A percentile compares a stretch with the other conserved stretches of the same genome.
These are phyloP conservation scores for Amanita muscaria DNA, from an alignment of 768 basidiomycete genomes.

Conservation along the genomic window DNA sequence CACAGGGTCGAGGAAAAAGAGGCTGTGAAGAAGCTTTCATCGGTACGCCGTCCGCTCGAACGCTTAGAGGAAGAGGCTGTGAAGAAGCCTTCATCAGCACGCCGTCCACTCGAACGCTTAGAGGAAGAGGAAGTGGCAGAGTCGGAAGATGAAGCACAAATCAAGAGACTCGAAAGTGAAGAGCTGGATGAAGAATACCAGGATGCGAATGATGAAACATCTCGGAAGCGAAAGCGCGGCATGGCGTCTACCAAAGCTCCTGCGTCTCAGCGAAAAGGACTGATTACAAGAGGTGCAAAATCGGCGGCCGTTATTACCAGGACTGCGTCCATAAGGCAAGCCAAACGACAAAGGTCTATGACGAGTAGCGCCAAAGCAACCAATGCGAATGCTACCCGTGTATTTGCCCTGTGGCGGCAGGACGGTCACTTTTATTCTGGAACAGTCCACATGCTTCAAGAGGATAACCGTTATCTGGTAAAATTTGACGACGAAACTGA, in stretches of 20 bases:
- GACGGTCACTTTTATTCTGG: conserved; percentile 59
- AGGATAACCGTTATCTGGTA: conserved; percentile 32
- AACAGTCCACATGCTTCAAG: conserved; percentile 31
- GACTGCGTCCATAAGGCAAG: conserved; percentile 19
- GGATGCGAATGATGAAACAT: conserved; percentile 22
- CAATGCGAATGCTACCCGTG: conserved; percentile 35
- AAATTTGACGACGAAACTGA: conserved; percentile 60
- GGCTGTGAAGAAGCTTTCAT: no score
- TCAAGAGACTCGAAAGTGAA: conserved; percentile 19
- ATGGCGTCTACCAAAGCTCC: conserved; percentile 16
- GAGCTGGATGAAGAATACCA: conserved; percentile 36
- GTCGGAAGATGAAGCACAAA: conserved; percentile 20
- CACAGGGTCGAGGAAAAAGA: no score
- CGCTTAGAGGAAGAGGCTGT: no score
- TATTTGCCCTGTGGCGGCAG: conserved; percentile 62
- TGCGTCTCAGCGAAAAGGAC: conserved; percentile 14
- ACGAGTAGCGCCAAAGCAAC: conserved; percentile 16
- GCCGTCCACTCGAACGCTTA: conserved; percentile 1
- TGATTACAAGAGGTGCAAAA: conserved; percentile 5
- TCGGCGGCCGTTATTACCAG: conserved; percentile 13
- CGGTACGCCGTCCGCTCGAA: no score
- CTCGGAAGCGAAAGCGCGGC: conserved; percentile 39
- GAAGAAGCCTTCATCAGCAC: neutral
- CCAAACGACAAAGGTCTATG: conserved; percentile 31
- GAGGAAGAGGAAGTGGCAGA: conserved; percentile 11